Evolutionary conservation across 2,329 filamentous ascomycete species (phyloP).

Genomic region (Stagonosporopsis rhizophila): DNA sequence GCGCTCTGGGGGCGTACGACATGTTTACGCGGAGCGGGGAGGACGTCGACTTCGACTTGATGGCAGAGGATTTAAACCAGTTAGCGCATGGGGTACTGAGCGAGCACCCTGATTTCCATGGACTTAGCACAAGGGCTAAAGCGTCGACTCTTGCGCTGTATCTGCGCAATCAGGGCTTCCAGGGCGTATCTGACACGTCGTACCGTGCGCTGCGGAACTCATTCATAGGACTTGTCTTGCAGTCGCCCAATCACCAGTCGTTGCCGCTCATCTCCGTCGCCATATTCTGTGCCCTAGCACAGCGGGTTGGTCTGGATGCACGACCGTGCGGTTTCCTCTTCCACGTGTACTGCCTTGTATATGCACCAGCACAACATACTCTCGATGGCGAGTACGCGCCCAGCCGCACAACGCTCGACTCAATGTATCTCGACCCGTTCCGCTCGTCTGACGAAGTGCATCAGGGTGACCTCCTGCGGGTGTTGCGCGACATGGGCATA

Average conservation of each 20-base stretch:
- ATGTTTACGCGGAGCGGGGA: constrained; percentile 82
- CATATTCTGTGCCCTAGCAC: constrained; percentile 83
- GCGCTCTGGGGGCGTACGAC: constrained; percentile 82
- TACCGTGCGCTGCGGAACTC: constrained; percentile 87
- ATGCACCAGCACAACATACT: constrained; percentile 65
- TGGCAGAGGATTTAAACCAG: constrained; percentile 67
- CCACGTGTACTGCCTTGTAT: constrained; percentile 83
- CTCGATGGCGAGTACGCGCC: constrained; percentile 51
- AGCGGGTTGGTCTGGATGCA: constrained; percentile 75
- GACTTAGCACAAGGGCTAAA: constrained; percentile 68
- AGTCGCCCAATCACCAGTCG: constrained; percentile 75
- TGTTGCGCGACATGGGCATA: constrained; percentile 64
- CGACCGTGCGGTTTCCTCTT: constrained; percentile 82
- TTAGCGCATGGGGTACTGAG: constrained; percentile 65
- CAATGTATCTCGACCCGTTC: constrained; percentile 88
- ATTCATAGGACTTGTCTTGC: constrained; percentile 82
- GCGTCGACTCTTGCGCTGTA: constrained; percentile 73
- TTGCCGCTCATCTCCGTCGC: constrained; percentile 85
- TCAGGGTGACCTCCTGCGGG: constrained; percentile 63
- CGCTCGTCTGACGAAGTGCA: constrained; percentile 72
- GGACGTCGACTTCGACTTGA: constrained; percentile 74
- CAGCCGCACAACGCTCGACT: constrained; percentile 39
- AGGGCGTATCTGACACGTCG: constrained; percentile 72
- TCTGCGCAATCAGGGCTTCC: constrained; percentile 71
- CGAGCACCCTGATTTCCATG: constrained; percentile 61